Evolutionary conservation across 78 protist genomes (phyloP), one percentile per base, ranked within the genome.

Genomic region (Cavenderia fasciculata): DNA sequence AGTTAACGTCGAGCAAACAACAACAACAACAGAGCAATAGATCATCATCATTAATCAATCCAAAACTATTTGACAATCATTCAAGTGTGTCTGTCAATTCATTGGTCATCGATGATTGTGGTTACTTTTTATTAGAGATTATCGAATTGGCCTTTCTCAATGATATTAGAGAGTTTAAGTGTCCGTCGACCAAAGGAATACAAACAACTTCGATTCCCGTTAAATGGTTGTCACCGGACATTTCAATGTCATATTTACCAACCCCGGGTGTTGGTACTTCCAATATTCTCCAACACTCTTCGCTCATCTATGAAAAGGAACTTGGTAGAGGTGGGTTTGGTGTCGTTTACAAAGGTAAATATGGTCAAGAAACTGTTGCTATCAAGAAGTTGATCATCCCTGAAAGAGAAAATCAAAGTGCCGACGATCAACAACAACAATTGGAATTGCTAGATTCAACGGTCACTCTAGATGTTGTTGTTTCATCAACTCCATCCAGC

Each of bases 301-400:
- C 41, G 18, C 5, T 74, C 25, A 23, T 31, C 10, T 74, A 41
- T 57, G 84, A 41, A 12, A 57, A 54, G 8, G 84, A 74, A 23
- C 68, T 74, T 3, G 84, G 51, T 3, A 54, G 68, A 59, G 84
- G 84, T 74, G 84, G 84, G 5, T 74, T 74, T 56, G 84, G 84
- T 57, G 40, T 74, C 2, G 84, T 74, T 16, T 57, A 52, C 23
- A 33, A 25, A 57, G 84, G 84, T 1, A 27, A 47, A 31, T 56
- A 57, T 11, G n/a, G 57, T 51, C 12, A 74, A 4, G 10, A 57
- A 40, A 68, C 27, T 8, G 84, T 74, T 43, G 84, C 84, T 16
- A 74, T 74, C 51, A 74, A 74, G 43, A 25, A 38, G 2, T 57
- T 74, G 34, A 57, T 57, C 14, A 41, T 33, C 40, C 38, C 33